phyloP scores from a whole-genome alignment of 345 rosid genomes.

The Atalantia buxifolia region DNA sequence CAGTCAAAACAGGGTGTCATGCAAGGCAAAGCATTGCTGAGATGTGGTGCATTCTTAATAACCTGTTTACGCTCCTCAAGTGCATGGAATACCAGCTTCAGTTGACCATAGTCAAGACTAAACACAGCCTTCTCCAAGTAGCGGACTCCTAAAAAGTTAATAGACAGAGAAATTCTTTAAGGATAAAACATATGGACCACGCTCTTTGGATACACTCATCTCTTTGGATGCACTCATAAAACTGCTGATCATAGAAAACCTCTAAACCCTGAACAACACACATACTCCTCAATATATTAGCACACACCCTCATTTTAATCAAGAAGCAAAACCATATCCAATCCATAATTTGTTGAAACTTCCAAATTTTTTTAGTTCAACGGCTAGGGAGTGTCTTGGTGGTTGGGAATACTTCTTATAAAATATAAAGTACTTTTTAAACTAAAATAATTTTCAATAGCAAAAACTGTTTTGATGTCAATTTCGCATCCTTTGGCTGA shows the following conservation, averaged over 20 bases:
- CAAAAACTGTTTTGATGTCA: background rate
- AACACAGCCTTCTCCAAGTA: conserved; percentile 99
- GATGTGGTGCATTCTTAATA: conserved; percentile 93
- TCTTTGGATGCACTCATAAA: no score
- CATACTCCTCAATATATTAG: background rate
- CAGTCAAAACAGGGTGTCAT: conserved; percentile 98
- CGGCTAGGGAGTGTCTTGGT: background rate
- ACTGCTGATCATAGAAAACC: background rate
- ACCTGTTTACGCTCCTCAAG: conserved; percentile 93
- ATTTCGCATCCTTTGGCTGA: no score
- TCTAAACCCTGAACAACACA: background rate
- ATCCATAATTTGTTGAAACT: background rate
- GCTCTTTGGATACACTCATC: background rate
- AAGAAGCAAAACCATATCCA: background rate
- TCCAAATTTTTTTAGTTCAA: background rate
- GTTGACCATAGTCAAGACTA: conserved; percentile 88
- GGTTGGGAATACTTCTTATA: background rate
- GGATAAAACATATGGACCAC: background rate
- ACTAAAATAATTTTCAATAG: background rate
- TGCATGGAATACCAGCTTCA: conserved; percentile 93
- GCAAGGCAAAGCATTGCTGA: conserved; percentile 94
- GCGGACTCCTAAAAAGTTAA: conserved; percentile 60
- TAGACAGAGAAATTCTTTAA: background rate
- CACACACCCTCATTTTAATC: background rate
- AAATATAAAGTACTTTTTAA: background rate